Conservation (phyloP, 192 early-diverging fungal species). For the Oehlia diaphana region DNA sequence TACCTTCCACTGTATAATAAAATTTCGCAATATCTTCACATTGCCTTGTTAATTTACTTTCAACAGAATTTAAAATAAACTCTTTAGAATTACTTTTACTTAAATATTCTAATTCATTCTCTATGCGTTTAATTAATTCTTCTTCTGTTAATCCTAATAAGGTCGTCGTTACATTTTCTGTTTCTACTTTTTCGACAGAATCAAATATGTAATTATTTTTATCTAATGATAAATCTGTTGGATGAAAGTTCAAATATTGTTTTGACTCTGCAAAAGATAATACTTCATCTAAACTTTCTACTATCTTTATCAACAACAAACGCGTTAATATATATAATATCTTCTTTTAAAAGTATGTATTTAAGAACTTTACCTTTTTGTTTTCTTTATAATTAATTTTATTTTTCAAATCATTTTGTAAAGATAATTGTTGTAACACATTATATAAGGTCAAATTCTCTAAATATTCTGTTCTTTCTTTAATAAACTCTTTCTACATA, state of each 20-base stretch:
- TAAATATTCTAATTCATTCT: background rate
- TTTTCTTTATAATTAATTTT: background rate
- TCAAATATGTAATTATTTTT: background rate
- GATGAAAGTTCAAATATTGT: constrained; percentile 22
- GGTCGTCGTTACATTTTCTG: background rate
- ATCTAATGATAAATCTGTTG: background rate
- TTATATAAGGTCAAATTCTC: constrained; percentile 20
- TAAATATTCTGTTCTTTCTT: constrained; percentile 5
- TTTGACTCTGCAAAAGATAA: constrained; percentile 20
- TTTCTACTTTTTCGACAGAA: background rate
- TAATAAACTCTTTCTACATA: background rate
- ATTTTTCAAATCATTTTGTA: background rate
- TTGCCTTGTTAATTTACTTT: constrained; percentile 8
- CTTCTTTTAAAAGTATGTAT: too few species aligned
- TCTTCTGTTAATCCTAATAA: constrained; percentile 18
- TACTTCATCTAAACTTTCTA: background rate
- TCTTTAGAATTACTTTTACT: background rate
- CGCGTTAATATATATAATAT: background rate
- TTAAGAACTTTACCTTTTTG: background rate
- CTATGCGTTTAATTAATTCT: constrained; percentile 3
- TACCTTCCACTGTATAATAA: constrained; percentile 18
- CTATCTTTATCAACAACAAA: background rate
- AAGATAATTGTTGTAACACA: background rate
- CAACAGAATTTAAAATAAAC: background rate
- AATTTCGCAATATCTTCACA: constrained; percentile 18